phyloP scores from a whole-genome alignment of 2,329 filamentous ascomycete species.

The Parastagonospora avenae region DNA sequence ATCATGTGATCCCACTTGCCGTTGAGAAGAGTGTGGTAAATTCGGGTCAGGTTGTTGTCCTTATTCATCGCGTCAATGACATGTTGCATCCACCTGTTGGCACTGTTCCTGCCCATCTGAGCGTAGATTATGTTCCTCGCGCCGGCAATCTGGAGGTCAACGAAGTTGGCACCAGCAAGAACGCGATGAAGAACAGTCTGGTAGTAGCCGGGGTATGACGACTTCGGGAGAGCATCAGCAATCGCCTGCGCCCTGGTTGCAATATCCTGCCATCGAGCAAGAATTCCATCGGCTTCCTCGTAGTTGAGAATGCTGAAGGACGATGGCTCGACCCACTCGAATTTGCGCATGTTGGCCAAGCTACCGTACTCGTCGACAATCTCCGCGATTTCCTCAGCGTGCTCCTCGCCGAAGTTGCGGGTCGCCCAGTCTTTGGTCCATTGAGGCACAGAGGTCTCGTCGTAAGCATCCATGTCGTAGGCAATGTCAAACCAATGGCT shows the following conservation, averaged over 20 bases:
- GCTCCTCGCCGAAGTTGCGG: conserved; percentile 61
- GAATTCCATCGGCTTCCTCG: conserved; percentile 64
- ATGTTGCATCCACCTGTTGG: conserved; percentile 44
- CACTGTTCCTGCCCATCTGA: conserved; percentile 46
- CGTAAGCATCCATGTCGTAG: conserved; percentile 65
- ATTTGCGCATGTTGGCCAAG: conserved; percentile 65
- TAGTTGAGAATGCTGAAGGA: conserved; percentile 69
- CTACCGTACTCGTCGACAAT: conserved; percentile 63
- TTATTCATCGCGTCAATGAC: conserved; percentile 45
- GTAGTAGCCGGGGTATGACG: conserved; percentile 64
- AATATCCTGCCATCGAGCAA: conserved; percentile 61
- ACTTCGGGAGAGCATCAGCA: conserved; percentile 59
- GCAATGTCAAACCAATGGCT: conserved; percentile 71
- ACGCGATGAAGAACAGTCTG: conserved; percentile 66
- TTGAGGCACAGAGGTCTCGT: conserved; percentile 58
- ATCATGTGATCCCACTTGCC: conserved; percentile 50
- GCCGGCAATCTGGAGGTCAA: conserved; percentile 53
- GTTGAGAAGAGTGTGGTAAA: conserved; percentile 42
- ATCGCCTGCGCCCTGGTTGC: conserved; percentile 60
- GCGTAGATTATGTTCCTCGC: conserved; percentile 45
- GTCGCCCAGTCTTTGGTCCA: conserved; percentile 64
- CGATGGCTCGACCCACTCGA: conserved; percentile 63
- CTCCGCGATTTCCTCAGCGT: conserved; percentile 56
- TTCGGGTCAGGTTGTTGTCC: conserved; percentile 43
- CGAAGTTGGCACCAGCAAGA: conserved; percentile 61